Percentiles rank a stretch among this genome's conserved stretches.
Conservation (phyloP, 2,329 filamentous ascomycete genomes). For the Chaetomiaceae sp. region DNA sequence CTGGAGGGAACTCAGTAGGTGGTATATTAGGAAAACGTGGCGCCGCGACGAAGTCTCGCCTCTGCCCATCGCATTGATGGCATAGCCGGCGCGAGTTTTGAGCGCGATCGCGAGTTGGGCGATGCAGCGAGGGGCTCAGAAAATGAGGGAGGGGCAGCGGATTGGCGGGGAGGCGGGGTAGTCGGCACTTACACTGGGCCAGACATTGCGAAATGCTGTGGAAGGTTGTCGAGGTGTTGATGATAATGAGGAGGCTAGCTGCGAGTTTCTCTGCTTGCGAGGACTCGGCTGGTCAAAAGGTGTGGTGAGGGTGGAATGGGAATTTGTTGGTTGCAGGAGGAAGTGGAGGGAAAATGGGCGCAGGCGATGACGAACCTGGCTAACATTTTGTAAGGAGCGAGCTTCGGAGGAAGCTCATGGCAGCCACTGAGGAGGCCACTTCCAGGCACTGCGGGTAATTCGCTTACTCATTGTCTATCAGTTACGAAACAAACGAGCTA, state of each 20-base stretch:
- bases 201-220: constrained; percentile 48
- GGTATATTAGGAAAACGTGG: constrained; percentile 23
- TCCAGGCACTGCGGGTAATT: too few species aligned
- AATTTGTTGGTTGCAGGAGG: constrained; percentile 12
- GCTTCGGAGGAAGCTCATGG: too few species aligned
- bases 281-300: constrained; percentile 9
- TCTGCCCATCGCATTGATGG: neutral
- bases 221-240: neutral
- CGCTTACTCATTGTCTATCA: too few species aligned
- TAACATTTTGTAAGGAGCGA: too few species aligned
- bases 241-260: constrained; percentile 8
- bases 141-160: constrained; percentile 10
- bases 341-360: constrained; percentile 20
- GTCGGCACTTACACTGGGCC: constrained; percentile 59
- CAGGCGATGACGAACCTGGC: constrained; percentile 32
- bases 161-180: constrained; percentile 23
- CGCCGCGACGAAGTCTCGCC: neutral
- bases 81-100: neutral
- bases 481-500: too few species aligned
- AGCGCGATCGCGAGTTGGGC: constrained; percentile 19
- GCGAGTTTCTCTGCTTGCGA: constrained; percentile 10
- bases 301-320: constrained; percentile 17
- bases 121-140: constrained; percentile 9
- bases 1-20: constrained; percentile 45
- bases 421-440: too few species aligned